Percentiles rank a stretch among this genome's conserved stretches.
These are phyloP conservation scores for Phytophthora syringae DNA, from an alignment of 352 stramenopile genomes.

Conservation along the genomic window DNA sequence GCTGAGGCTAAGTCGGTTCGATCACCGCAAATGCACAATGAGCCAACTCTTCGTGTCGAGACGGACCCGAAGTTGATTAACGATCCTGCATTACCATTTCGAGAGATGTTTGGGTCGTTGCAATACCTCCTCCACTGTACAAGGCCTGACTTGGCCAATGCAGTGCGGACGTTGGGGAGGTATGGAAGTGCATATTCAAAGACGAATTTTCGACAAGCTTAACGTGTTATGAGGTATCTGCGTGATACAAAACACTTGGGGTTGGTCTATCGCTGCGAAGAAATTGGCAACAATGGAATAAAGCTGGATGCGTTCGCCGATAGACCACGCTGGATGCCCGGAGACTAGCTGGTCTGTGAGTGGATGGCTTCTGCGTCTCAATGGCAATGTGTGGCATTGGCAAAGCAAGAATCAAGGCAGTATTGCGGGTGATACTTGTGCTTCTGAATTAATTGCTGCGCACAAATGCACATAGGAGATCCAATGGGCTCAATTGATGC, in stretches of 20 bases:
- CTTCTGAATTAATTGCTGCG: conserved; percentile 3
- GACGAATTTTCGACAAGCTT: conserved; percentile 3
- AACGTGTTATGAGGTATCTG: conserved; percentile 11
- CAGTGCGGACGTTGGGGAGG: neutral
- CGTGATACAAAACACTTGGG: neutral
- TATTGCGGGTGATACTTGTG: neutral
- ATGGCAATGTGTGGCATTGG: neutral
- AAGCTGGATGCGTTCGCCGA: conserved; percentile 4
- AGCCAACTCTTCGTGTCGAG: neutral
- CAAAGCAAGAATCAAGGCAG: conserved; percentile 11
- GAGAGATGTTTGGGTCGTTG: neutral
- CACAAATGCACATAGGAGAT: too few species aligned
- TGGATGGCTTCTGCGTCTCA: too few species aligned
- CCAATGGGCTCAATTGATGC: conserved; percentile 1
- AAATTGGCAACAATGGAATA: neutral
- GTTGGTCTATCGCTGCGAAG: conserved; percentile 7
- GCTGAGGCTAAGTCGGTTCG: neutral
- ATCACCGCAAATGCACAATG: conserved; percentile 13
- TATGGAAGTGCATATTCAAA: too few species aligned
- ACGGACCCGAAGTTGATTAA: conserved; percentile 1
- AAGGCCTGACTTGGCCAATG: conserved; percentile 8
- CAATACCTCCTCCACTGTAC: neutral
- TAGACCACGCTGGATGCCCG: neutral
- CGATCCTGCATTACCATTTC: conserved; percentile 1
- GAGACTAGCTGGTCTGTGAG: too few species aligned